Conservation (phyloP, 345 rosid species). For the Citrus mangshanensis region DNA sequence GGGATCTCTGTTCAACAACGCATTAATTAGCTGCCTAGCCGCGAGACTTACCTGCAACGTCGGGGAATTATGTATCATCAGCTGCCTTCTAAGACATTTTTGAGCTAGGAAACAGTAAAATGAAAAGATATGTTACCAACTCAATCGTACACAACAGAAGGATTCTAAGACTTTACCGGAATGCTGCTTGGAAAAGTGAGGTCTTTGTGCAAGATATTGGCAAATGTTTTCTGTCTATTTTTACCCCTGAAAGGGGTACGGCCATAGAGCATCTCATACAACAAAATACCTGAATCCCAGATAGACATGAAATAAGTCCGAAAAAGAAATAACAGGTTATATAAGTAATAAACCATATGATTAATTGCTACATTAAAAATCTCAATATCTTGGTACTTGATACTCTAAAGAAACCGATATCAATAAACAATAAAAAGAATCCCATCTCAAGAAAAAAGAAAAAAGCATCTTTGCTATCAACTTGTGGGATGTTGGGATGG, state of each 20-base stretch:
- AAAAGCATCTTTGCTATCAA: background rate
- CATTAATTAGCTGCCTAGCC: constrained; percentile 72
- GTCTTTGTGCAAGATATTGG: constrained; percentile 90
- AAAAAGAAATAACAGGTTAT: background rate
- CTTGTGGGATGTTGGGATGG: background rate
- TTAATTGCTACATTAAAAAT: background rate
- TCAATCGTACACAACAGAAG: background rate
- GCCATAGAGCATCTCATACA: constrained; percentile 98
- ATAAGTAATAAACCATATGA: background rate
- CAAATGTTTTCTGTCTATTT: constrained; percentile 93
- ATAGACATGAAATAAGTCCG: constrained; percentile 2
- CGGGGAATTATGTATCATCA: constrained; percentile 2
- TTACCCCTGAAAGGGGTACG: constrained; percentile 97
- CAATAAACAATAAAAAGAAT: background rate
- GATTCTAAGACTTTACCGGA: constrained; percentile 39
- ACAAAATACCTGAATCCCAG: constrained; percentile 60
- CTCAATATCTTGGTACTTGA: background rate
- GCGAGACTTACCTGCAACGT: constrained; percentile 80
- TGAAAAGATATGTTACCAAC: background rate
- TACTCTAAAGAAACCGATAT: background rate
- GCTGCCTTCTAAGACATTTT: background rate
- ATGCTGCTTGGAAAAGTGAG: constrained; percentile 97
- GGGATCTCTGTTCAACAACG: constrained; percentile 73
- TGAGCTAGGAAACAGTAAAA: background rate
- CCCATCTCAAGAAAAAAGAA: no score